phyloP scores from a whole-genome alignment of 805 yeast genomes.

The Grigorovia humatica region DNA sequence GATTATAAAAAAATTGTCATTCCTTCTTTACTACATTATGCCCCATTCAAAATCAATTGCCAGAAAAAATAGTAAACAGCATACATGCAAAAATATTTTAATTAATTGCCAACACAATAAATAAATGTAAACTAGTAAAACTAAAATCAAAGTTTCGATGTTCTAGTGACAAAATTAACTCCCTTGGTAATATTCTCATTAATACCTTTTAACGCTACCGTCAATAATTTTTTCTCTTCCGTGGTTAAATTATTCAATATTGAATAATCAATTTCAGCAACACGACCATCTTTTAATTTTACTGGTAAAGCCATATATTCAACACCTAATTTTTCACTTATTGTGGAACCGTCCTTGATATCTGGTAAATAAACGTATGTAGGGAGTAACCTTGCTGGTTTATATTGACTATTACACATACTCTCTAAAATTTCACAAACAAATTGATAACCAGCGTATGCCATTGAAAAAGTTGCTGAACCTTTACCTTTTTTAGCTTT shows the following conservation, averaged over 20 bases:
- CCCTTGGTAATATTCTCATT: conserved; percentile 51
- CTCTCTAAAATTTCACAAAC: conserved; percentile 47
- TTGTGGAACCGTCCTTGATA: conserved; percentile 36
- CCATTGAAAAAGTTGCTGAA: conserved; percentile 79
- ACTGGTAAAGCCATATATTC: conserved; percentile 57
- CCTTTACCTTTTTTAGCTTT: conserved; percentile 80
- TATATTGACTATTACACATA: conserved; percentile 10
- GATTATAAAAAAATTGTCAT: too few relatives aligned
- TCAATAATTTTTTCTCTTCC: conserved; percentile 43
- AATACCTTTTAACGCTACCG: conserved; percentile 45
- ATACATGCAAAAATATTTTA: too few relatives aligned
- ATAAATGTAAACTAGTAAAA: too few relatives aligned
- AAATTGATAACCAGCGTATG: conserved; percentile 72
- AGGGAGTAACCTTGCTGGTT: conserved; percentile 27
- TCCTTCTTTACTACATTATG: too few relatives aligned
- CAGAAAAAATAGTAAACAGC: too few relatives aligned
- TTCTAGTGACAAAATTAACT: conserved; percentile 33
- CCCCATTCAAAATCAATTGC: too few relatives aligned
- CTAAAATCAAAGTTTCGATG: conserved; percentile 6
- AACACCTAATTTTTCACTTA: conserved; percentile 30
- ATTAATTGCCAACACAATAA: too few relatives aligned
- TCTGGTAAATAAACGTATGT: conserved; percentile 48
- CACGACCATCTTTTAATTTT: conserved; percentile 41
- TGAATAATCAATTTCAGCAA: conserved; percentile 41
- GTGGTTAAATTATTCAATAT: conserved; percentile 37